Percentiles rank a stretch among this genome's conserved stretches.
Conservation (phyloP, 1,284 basidiomycete genomes). For the Inonotus hispidus region DNA sequence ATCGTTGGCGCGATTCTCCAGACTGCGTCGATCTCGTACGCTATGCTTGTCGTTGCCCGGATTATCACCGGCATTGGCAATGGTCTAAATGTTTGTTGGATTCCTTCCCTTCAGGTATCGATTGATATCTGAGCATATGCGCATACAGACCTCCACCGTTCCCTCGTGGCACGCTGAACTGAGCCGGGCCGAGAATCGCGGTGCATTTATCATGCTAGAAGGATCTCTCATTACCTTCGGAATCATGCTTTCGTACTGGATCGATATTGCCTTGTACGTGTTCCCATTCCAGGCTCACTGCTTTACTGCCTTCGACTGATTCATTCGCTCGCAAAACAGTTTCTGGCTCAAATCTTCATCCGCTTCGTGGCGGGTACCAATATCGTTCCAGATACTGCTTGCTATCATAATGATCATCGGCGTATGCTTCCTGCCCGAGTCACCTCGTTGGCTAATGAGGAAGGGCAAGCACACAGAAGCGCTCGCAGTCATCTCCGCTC, state of each 20-base stretch:
- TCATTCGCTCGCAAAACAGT: conserved; percentile 26
- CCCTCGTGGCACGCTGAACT: conserved; percentile 64
- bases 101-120: not conserved
- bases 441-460: conserved; percentile 67
- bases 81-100: conserved; percentile 50
- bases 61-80: conserved; percentile 63
- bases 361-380: conserved; percentile 66
- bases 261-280: conserved; percentile 52
- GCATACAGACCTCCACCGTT: conserved; percentile 54
- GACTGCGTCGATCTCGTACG: conserved; percentile 46
- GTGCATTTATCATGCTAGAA: conserved; percentile 65
- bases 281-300: not conserved
- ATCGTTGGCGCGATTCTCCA: conserved; percentile 60
- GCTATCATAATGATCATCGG: conserved; percentile 54
- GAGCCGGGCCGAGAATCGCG: conserved; percentile 53
- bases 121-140: conserved; percentile 22
- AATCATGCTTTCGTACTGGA: conserved; percentile 64
- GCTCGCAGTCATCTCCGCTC: conserved; percentile 55
- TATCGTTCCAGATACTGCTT: conserved; percentile 61
- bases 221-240: conserved; percentile 66
- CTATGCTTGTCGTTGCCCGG: conserved; percentile 56
- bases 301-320: not conserved
- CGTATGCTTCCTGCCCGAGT: conserved; percentile 61
- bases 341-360: conserved; percentile 48
- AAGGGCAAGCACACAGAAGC: conserved; percentile 57